Evolutionary conservation across 2,329 filamentous ascomycete species (phyloP).

Genomic region (Zalaria sp.): DNA sequence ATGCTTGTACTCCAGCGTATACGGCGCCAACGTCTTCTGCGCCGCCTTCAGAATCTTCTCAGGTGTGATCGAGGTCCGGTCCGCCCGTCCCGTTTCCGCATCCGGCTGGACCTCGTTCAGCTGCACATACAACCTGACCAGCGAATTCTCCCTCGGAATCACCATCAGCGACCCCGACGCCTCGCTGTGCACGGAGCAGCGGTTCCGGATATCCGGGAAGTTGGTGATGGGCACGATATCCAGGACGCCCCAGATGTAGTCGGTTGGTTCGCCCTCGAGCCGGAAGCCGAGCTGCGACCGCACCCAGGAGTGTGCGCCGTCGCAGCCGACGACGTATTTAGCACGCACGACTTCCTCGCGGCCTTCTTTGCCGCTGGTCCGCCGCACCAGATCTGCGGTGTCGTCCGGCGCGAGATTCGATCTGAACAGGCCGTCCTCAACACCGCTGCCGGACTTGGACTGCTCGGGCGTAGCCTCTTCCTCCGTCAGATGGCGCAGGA

Average conservation of each 20-base stretch:
- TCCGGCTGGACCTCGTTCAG: constrained; percentile 26
- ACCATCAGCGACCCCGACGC: constrained; percentile 68
- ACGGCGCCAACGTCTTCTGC: constrained; percentile 51
- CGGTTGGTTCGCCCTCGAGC: constrained; percentile 9
- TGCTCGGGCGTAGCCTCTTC: constrained; percentile 39
- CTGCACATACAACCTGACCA: constrained; percentile 20
- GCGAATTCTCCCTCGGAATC: constrained; percentile 39
- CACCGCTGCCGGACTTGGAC: constrained; percentile 12
- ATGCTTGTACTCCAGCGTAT: constrained; percentile 49
- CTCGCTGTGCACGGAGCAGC: constrained; percentile 39
- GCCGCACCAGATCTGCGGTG: constrained; percentile 6
- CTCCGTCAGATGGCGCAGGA: constrained; percentile 40
- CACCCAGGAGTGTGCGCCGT: constrained; percentile 9
- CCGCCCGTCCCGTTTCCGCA: constrained; percentile 30
- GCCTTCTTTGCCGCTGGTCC: constrained; percentile 7
- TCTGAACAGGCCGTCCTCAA: constrained; percentile 40
- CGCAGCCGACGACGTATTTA: constrained; percentile 11
- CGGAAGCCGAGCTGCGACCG: constrained; percentile 6
- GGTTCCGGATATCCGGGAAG: constrained; percentile 36
- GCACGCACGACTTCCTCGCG: constrained; percentile 8
- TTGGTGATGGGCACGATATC: constrained; percentile 5
- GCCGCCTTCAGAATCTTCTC: constrained; percentile 49
- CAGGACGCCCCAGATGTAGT: constrained; percentile 10
- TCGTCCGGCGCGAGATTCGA: constrained; percentile 27
- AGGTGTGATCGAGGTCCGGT: constrained; percentile 48